Conservation (phyloP, 2,329 filamentous ascomycete genomes). For the Fonsecaea erecta region DNA sequence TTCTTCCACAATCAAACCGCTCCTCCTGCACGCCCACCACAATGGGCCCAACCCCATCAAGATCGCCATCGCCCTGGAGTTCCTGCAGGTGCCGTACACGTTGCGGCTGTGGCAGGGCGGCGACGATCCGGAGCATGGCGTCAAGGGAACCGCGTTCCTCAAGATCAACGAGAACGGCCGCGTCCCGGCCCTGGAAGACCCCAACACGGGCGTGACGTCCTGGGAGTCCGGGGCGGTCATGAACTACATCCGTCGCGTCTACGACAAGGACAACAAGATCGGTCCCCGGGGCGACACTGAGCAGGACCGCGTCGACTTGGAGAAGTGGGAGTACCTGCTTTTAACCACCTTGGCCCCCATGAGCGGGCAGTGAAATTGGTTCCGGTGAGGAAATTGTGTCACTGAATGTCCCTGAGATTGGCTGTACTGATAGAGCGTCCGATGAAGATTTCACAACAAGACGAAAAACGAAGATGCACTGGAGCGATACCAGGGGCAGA, state of each 20-base stretch:
- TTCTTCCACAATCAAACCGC: conserved; percentile 40
- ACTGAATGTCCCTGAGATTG: no score
- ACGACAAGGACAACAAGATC: conserved; percentile 49
- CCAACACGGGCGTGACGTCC: conserved; percentile 45
- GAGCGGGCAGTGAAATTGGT: conserved; percentile 50
- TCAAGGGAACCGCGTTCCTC: conserved; percentile 47
- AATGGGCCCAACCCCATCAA: conserved; percentile 53
- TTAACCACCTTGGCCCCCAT: conserved; percentile 50
- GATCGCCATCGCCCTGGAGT: conserved; percentile 49
- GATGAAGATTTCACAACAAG: conserved; percentile 40
- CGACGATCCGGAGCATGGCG: conserved; percentile 44
- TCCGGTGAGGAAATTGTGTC: conserved; percentile 37
- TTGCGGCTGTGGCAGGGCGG: conserved; percentile 51
- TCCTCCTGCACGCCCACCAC: conserved; percentile 49
- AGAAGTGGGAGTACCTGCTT: conserved; percentile 54
- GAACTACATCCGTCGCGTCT: conserved; percentile 48
- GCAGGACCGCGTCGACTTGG: conserved; percentile 51
- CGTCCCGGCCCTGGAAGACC: conserved; percentile 46
- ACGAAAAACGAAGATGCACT: conserved; percentile 50
- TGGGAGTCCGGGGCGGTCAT: conserved; percentile 50
- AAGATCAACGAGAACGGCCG: conserved; percentile 54
- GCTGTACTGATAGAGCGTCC: not conserved
- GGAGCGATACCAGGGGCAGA: conserved; percentile 47
- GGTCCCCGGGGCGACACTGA: conserved; percentile 44
- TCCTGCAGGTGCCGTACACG: conserved; percentile 48